Percentiles rank a stretch among this genome's conserved stretches.
These are phyloP conservation scores for Exophiala spinifera DNA, from an alignment of 2,329 filamentous ascomycete genomes.

Conservation along the genomic window DNA sequence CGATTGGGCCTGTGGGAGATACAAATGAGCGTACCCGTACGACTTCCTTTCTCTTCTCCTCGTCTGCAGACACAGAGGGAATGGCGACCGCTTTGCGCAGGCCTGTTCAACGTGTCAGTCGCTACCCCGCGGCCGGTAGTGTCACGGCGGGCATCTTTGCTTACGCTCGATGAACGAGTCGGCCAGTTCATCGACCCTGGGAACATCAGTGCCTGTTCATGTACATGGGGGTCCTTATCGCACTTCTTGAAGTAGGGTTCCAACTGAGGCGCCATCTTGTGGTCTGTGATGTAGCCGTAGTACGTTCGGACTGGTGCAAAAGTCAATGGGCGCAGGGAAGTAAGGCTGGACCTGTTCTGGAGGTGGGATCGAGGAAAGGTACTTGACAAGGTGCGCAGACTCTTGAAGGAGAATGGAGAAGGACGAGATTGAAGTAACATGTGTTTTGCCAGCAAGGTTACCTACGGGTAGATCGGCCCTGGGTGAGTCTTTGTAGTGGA, in stretches of 20 bases:
- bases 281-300: constrained; percentile 46
- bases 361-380: constrained; percentile 1
- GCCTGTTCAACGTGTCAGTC: constrained; percentile 34
- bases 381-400: constrained; percentile 4
- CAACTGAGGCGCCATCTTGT: constrained; percentile 83
- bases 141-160: constrained; percentile 15
- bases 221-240: constrained; percentile 18
- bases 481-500: background rate
- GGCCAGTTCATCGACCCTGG: constrained; percentile 69
- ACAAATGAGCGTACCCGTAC: constrained; percentile 57
- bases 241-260: constrained; percentile 86
- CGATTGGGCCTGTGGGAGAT: too few relatives aligned
- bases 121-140: constrained; percentile 6
- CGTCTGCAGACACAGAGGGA: constrained; percentile 90
- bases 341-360: background rate
- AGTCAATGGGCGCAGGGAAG: constrained; percentile 3
- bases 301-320: constrained; percentile 33
- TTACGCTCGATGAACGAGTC: constrained; percentile 79
- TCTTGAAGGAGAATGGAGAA: constrained; percentile 7
- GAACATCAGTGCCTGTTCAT: constrained; percentile 6
- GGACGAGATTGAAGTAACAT: constrained; percentile 11
- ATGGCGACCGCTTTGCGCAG: constrained; percentile 91
- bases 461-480: constrained; percentile 2
- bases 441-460: constrained; percentile 13
- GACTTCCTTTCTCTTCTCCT: constrained; percentile 83